Conservation (phyloP, 2,329 filamentous ascomycete species). For the Geosmithia morbida region DNA sequence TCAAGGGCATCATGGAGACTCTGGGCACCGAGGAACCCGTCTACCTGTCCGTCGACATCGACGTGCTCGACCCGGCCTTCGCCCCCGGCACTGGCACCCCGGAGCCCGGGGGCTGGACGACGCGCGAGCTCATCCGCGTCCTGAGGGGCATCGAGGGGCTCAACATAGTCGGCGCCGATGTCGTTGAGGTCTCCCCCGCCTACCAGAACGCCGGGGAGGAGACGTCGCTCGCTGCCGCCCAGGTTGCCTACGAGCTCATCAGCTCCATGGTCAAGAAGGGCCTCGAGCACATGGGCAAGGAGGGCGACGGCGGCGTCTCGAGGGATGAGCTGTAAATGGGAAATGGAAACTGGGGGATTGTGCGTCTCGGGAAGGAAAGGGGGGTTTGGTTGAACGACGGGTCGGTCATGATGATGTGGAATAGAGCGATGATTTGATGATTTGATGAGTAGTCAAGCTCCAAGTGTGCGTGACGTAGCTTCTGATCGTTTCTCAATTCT, state of each 20-base stretch:
- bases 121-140: slow-evolving; percentile 58
- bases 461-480: too few relatives aligned
- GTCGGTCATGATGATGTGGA: too few relatives aligned
- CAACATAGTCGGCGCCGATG: slow-evolving; percentile 56
- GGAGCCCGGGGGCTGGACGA: slow-evolving; percentile 65
- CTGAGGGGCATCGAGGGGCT: slow-evolving; percentile 53
- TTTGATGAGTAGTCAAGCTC: too few relatives aligned
- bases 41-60: slow-evolving; percentile 74
- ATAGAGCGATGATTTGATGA: too few relatives aligned
- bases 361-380: too few relatives aligned
- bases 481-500: too few relatives aligned
- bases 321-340: slow-evolving; percentile 2
- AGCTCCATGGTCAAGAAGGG: slow-evolving; percentile 48
- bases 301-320: slow-evolving; percentile 2
- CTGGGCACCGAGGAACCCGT: slow-evolving; percentile 63
- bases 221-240: slow-evolving; percentile 69
- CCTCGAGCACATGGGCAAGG: slow-evolving; percentile 12
- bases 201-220: slow-evolving; percentile 72
- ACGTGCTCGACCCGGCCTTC: slow-evolving; percentile 70
- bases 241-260: slow-evolving; percentile 76
- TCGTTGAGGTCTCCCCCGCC: slow-evolving; percentile 65
- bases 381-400: too few relatives aligned
- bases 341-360: too few relatives aligned
- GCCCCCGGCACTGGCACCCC: slow-evolving; percentile 63
- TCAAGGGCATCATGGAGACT: slow-evolving; percentile 60